Evolutionary conservation across 805 yeast species (phyloP), one percentile per base, ranked within the genome.

Genomic region (Saccharomycopsis javanensis): DNA sequence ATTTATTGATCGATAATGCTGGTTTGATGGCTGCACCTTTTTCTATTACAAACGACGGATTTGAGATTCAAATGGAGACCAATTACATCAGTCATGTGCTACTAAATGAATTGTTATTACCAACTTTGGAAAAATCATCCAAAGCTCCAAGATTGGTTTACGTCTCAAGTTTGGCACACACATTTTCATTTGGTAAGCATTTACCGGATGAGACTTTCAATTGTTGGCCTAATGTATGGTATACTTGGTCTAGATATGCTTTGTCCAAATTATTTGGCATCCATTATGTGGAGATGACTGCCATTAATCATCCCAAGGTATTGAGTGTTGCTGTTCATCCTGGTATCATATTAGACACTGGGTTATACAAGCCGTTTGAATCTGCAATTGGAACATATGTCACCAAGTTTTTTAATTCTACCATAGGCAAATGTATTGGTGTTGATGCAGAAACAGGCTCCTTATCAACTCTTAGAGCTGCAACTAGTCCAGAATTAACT

Each of bases 11-110:
- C 50, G 80, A 86, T 63, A 88, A 87, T 67, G 90, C 95, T 1
- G 94, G 94, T 1, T 80, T 84, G 5, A 83, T 85, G 81, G 89
- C 85, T 15, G 73, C 82, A 16, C 92, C 94, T 0, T 82, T 73
- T 67, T 72, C 78, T 18, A 62, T 74, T 30, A 85, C 96, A 0
- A 75, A 73, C 35, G 88, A 85, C 63, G 81, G 81, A 4, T 86
- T 85, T 66, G 96, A 88, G 67, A 75, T 85, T 13, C 95, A 87
- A 65, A 70, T 86, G 57, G 94, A 86, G 64, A 83, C 90, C 1
- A 86, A 86, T 66, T 88, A 83, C 66, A 71, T 88, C 15, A 78
- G 92, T 0, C 94, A 87, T 55, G 86, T 86, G 62, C 70, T 88
- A 18, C 72, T 88, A 45, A 81, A 92, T 0, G 78, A 83, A 60